Base-by-base conservation (phyloP, 805 yeast species). In the Candida sithepensis region DNA sequence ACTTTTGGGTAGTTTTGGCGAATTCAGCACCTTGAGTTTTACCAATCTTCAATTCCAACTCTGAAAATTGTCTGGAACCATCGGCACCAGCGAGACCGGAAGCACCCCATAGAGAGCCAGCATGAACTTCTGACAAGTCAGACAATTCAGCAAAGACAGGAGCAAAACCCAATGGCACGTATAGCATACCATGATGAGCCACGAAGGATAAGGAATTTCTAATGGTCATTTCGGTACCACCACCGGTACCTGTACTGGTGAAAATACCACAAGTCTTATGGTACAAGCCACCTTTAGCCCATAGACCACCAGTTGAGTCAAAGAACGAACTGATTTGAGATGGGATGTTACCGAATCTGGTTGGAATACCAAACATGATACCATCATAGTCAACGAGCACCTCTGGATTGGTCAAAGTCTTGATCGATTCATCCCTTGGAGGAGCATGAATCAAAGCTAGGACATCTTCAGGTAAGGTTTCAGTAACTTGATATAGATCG, bases 71-170 rank as follows among this genome's bases (percentile, higher is more conserved):
- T 73, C 92, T 82, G 38, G 88, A 77, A 57, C 95, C 96, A 61
- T 84, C 89, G 21, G 80, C 70, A 54, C 85, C 92, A 32, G 96
- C 88, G 55, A 77, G 74, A 48, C 87, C 72, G 62, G 92, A 94
- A 39, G 96, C 89, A 68, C 95, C 95, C 85, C 89, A 88, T 45
- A 96, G 79, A 46, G 91, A 79, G 58, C 85, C 84, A 59, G 95
- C 96, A 63, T 84, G 91, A 47, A 77, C 74, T 70, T 84, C 91
- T 19, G 73, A 75, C 48, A 84, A 61, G 65, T 75, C 75, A 43
- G 75, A 63, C 57, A 82, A 65, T 49, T 77, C 76, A 43, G 78
- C 75, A 63, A 81, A 80, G 37, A 73, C 75, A 33, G 74, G 67
- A 45, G 75, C 81, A 70, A 78, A 79, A 62, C 96, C 96, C 58